A percentile compares a stretch with the other conserved stretches of the same genome.
Conservation (phyloP, 1,284 basidiomycete species). For the Fistulina hepatica region DNA sequence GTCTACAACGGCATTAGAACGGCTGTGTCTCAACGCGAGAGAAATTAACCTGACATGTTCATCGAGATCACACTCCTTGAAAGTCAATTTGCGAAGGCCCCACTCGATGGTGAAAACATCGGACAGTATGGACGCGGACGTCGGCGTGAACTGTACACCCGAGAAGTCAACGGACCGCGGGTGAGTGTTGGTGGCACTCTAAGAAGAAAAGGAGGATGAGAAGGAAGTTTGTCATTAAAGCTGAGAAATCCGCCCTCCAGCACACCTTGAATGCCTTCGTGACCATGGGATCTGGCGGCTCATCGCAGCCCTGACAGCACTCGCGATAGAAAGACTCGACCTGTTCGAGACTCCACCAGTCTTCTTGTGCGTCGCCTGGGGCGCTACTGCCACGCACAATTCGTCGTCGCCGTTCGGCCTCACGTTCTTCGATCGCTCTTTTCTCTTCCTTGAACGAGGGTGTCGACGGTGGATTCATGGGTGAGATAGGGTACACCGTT, state of each 20-base stretch:
- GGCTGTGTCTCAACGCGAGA: constrained; percentile 7
- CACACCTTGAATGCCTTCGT: constrained; percentile 62
- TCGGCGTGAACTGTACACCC: constrained; percentile 60
- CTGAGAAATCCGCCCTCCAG: constrained; percentile 12
- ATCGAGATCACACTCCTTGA: constrained; percentile 73
- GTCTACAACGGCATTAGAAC: constrained; percentile 32
- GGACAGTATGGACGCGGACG: constrained; percentile 69
- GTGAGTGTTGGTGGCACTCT: constrained; percentile 42
- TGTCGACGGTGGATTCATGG: constrained; percentile 67
- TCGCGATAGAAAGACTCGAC: constrained; percentile 74
- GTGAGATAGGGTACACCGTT: constrained; percentile 79
- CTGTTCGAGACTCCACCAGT: constrained; percentile 77
- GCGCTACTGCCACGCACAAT: constrained; percentile 46
- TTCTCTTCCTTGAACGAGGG: constrained; percentile 67
- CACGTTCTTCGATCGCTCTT: constrained; percentile 54
- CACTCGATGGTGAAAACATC: constrained; percentile 87
- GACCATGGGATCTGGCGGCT: constrained; percentile 54
- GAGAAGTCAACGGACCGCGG: constrained; percentile 71
- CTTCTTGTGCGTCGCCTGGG: constrained; percentile 33
- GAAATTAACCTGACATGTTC: constrained; percentile 34
- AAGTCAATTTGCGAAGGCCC: constrained; percentile 72
- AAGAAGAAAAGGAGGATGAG: constrained; percentile 2
- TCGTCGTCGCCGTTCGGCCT: constrained; percentile 48
- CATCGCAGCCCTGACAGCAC: constrained; percentile 69
- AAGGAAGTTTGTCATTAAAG: constrained; percentile 3